A percentile compares a stretch with the other conserved stretches of the same genome.
phyloP scores from a whole-genome alignment of 108 stramenopile species.

The Skeletonema marinoi region DNA sequence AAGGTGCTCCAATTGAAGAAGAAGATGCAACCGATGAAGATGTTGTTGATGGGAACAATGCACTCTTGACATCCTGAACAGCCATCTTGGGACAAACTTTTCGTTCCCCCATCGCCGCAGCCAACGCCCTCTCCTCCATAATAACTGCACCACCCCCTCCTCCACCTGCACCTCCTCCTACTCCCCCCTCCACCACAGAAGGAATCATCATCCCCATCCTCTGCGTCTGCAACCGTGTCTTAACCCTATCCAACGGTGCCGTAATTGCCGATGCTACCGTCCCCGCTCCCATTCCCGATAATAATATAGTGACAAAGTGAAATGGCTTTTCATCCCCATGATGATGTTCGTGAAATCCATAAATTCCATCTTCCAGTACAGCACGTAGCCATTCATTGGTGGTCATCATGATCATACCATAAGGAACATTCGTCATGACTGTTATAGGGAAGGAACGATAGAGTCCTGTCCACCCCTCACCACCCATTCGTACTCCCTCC shows the following conservation, averaged over 20 bases:
- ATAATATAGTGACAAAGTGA: slow-evolving; percentile 55
- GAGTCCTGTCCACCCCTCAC: slow-evolving; percentile 83
- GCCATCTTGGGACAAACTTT: slow-evolving; percentile 44
- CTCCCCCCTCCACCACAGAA: slow-evolving; percentile 1
- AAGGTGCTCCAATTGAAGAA: not conserved
- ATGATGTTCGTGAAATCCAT: slow-evolving; percentile 26
- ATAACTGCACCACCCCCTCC: slow-evolving; percentile 14
- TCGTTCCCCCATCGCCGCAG: slow-evolving; percentile 32
- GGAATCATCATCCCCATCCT: slow-evolving; percentile 47
- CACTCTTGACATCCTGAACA: slow-evolving; percentile 28
- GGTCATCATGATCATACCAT: slow-evolving; percentile 95
- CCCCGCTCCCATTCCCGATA: slow-evolving; percentile 88
- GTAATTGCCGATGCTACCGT: slow-evolving; percentile 89
- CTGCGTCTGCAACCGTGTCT: slow-evolving; percentile 91
- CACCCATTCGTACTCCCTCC: not conserved
- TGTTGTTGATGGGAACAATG: slow-evolving; percentile 21
- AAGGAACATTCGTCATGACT: slow-evolving; percentile 95
- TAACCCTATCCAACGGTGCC: slow-evolving; percentile 96
- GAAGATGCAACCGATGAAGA: not conserved
- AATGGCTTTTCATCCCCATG: slow-evolving; percentile 25
- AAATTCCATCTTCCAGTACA: slow-evolving; percentile 49
- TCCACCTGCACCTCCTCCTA: not conserved
- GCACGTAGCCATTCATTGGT: slow-evolving; percentile 90
- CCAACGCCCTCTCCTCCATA: slow-evolving; percentile 37
- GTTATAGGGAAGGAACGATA: slow-evolving; percentile 93